A percentile compares a stretch with the other conserved stretches of the same genome.
Conservation (phyloP, 1,284 basidiomycete species). For the Naganishia liquefaciens region DNA sequence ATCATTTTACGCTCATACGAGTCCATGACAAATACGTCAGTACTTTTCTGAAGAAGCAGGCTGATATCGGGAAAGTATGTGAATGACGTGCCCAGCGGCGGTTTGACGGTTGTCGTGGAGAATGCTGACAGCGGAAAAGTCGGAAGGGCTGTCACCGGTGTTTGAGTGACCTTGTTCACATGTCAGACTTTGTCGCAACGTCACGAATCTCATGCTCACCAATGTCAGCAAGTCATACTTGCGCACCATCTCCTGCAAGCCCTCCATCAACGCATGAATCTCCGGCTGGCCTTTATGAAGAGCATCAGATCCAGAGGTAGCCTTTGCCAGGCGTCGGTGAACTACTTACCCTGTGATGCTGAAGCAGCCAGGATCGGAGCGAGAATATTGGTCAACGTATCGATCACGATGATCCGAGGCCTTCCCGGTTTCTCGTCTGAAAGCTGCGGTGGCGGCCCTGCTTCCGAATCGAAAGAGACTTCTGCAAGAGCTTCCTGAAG, state of each 20-base stretch:
- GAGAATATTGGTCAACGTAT: constrained; percentile 46
- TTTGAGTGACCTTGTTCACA: constrained; percentile 43
- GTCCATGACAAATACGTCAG: constrained; percentile 49
- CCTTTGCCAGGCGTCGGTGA: not conserved
- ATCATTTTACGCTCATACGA: constrained; percentile 45
- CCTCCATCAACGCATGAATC: constrained; percentile 48
- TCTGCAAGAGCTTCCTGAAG: too few species aligned
- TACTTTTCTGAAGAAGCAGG: constrained; percentile 49
- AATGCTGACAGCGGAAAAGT: constrained; percentile 46
- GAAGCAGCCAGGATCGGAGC: constrained; percentile 44
- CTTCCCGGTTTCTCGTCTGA: not conserved
- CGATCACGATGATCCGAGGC: constrained; percentile 43
- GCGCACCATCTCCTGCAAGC: constrained; percentile 35
- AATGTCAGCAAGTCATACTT: constrained; percentile 15
- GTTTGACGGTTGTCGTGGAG: constrained; percentile 47
- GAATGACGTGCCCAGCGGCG: constrained; percentile 46
- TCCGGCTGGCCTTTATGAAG: constrained; percentile 45
- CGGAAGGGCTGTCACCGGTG: constrained; percentile 40
- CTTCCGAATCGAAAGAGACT: too few species aligned
- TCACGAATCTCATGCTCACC: not conserved
- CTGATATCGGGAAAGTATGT: constrained; percentile 46
- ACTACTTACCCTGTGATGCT: constrained; percentile 45
- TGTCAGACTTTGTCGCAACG: too few species aligned
- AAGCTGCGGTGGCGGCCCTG: too few species aligned
- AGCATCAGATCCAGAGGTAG: not conserved